Evolutionary conservation across 2,329 filamentous ascomycete species (phyloP).

Genomic region (Aspergillus hiratsukae): DNA sequence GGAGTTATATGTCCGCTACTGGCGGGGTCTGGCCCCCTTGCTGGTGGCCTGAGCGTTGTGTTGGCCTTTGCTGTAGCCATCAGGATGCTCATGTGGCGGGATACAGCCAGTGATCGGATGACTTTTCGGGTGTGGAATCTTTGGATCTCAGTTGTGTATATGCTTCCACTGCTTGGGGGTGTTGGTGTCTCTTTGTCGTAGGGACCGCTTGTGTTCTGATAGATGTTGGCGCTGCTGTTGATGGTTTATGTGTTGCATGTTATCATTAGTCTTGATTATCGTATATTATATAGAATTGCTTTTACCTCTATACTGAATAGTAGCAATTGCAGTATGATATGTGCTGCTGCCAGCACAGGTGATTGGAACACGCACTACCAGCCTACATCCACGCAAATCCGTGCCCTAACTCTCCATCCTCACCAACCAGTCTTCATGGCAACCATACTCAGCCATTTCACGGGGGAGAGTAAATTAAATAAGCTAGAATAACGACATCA

Average conservation of each 20-base stretch:
- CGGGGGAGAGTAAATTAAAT: too few relatives aligned
- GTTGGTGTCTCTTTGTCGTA: not conserved
- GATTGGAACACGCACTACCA: too few relatives aligned
- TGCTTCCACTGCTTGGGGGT: not conserved
- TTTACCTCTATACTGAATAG: not conserved
- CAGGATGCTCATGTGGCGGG: not conserved
- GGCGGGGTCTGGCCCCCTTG: not conserved
- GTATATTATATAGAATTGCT: not conserved
- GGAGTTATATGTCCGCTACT: not conserved
- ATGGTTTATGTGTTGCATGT: not conserved
- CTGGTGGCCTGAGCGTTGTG: not conserved
- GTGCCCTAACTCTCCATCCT: too few relatives aligned
- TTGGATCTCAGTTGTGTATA: not conserved
- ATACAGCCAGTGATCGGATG: not conserved
- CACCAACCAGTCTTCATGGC: too few relatives aligned
- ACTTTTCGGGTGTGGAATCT: slow-evolving; percentile 1
- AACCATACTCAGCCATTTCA: too few relatives aligned
- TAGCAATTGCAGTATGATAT: not conserved
- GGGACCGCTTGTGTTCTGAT: not conserved
- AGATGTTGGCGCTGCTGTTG: not conserved
- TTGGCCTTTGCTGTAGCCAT: not conserved
- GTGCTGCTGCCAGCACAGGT: not conserved
- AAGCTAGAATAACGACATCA: too few relatives aligned
- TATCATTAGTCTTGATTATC: not conserved
- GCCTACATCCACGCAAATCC: too few relatives aligned